Percentiles rank a stretch among this genome's conserved stretches.
phyloP scores from a whole-genome alignment of 768 basidiomycete species.

The Termitomyces heimii region DNA sequence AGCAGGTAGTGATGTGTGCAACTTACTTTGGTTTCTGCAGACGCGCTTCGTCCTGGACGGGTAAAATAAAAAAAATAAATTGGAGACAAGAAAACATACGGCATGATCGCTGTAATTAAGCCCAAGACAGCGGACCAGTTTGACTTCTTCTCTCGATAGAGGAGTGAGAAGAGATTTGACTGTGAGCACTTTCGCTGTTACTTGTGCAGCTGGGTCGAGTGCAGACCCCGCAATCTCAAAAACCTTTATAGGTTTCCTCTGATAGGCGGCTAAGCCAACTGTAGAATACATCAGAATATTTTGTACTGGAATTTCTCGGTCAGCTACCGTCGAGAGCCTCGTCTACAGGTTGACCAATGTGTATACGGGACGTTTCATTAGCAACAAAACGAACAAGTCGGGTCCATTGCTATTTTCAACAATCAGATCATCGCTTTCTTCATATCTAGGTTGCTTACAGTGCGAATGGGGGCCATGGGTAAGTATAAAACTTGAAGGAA shows the following conservation, averaged over 20 bases:
- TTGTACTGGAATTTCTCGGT: background rate
- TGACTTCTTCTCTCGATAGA: constrained; percentile 59
- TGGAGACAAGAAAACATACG: constrained; percentile 25
- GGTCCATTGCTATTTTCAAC: constrained; percentile 54
- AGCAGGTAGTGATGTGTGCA: background rate
- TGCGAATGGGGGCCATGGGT: constrained; percentile 52
- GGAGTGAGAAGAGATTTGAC: constrained; percentile 69
- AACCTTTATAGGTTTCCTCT: constrained; percentile 54
- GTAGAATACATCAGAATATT: background rate
- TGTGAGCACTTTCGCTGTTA: constrained; percentile 59
- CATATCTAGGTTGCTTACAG: constrained; percentile 30
- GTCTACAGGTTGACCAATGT: constrained; percentile 75
- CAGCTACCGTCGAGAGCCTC: constrained; percentile 50
- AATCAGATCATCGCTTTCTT: background rate
- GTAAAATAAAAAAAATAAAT: background rate
- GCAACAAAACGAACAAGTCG: constrained; percentile 81
- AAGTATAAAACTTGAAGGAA: constrained; percentile 8
- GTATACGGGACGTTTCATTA: constrained; percentile 64
- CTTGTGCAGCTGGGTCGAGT: constrained; percentile 58
- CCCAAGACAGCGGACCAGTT: constrained; percentile 70
- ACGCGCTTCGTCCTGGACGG: constrained; percentile 46
- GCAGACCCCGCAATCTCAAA: constrained; percentile 69
- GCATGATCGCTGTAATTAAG: constrained; percentile 86
- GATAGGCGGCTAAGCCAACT: constrained; percentile 58
- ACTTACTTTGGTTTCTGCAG: constrained; percentile 58